Conservation (phyloP, 768 basidiomycete genomes). For the Xanthoconium purpureum region DNA sequence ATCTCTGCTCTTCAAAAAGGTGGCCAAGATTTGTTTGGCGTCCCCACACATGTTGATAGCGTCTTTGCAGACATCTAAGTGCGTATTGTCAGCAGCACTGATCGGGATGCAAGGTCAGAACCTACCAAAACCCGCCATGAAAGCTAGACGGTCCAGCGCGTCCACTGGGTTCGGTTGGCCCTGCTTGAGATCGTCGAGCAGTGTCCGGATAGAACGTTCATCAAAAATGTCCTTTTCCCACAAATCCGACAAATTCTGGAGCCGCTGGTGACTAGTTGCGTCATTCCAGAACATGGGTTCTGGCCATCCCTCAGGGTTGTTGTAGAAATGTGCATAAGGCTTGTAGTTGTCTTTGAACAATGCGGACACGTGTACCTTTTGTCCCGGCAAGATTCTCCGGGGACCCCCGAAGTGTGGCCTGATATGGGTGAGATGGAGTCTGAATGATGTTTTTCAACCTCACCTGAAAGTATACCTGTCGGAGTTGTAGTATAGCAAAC, state of each 20-base stretch:
- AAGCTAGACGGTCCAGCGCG: conserved; percentile 25
- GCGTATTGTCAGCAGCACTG: not conserved
- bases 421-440: conserved; percentile 3
- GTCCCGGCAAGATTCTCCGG: conserved; percentile 27
- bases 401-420: conserved; percentile 29
- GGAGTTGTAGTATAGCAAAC: conserved; percentile 29
- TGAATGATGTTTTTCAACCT: not conserved
- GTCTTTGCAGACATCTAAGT: conserved; percentile 16
- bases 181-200: conserved; percentile 18
- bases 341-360: conserved; percentile 32
- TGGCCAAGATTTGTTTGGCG: conserved; percentile 8
- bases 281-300: conserved; percentile 33
- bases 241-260: conserved; percentile 12
- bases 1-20: conserved; percentile 16
- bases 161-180: conserved; percentile 17
- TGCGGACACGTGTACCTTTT: conserved; percentile 32
- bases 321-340: conserved; percentile 22
- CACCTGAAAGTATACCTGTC: conserved; percentile 21
- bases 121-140: conserved; percentile 31
- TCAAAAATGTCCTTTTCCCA: conserved; percentile 34
- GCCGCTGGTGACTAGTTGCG: conserved; percentile 16
- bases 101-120: not conserved
- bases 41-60: not conserved
- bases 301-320: conserved; percentile 23
- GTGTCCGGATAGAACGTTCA: conserved; percentile 10